Conservation (phyloP, 495 filamentous ascomycete species). For the Lasiosphaeria miniovina region DNA sequence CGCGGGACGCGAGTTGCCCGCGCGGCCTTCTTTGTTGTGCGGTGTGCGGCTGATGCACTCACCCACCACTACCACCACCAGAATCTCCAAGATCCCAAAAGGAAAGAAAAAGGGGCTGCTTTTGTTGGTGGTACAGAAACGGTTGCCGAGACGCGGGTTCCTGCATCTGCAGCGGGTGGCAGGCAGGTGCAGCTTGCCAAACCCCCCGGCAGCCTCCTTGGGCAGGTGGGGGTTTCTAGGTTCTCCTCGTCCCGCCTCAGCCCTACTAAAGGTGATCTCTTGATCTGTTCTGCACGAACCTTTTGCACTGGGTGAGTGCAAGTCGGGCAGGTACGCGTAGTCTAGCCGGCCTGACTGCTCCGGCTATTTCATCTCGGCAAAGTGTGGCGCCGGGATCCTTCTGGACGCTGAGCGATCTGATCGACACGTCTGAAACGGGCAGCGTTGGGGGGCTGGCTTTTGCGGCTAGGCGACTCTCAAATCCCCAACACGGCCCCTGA, state of each 20-base stretch:
- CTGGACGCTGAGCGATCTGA: neutral
- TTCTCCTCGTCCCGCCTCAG: neutral
- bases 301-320: no score
- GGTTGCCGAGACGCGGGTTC: conserved; percentile 1
- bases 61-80: no score
- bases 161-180: neutral
- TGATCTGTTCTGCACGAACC: no score
- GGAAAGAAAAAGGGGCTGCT: neutral
- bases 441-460: neutral
- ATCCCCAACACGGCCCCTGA: conserved; percentile 5
- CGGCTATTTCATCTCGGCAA: neutral
- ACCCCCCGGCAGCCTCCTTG: neutral
- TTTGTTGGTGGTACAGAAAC: neutral
- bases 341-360: no score
- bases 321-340: no score
- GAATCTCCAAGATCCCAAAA: neutral
- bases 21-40: no score
- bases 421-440: neutral
- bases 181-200: neutral
- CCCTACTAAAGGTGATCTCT: neutral
- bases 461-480: neutral
- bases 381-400: neutral
- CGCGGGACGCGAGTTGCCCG: no score
- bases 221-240: neutral
- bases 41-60: no score